Conservation (phyloP, 2,329 filamentous ascomycete genomes). For the Colletotrichum sp. region DNA sequence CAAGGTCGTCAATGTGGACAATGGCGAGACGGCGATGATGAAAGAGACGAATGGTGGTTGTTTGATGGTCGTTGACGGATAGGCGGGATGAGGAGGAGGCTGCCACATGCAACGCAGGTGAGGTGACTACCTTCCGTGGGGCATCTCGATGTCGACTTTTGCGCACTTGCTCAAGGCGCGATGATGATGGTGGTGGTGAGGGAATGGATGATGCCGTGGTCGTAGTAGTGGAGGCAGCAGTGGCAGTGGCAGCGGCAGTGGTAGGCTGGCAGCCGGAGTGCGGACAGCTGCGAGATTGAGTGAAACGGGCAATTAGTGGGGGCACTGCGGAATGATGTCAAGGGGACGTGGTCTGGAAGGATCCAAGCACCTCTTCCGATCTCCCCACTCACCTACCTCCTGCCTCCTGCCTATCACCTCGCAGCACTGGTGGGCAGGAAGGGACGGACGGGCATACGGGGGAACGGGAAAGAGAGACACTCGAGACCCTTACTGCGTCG, state of each 20-base stretch:
- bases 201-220: background rate
- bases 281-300: background rate
- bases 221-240: background rate
- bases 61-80: background rate
- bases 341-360: background rate
- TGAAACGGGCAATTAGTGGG: constrained; percentile 18
- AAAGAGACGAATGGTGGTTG: background rate
- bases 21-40: background rate
- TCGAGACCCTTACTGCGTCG: constrained; percentile 12
- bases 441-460: background rate
- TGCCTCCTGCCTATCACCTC: background rate
- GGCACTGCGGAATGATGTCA: constrained; percentile 4
- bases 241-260: background rate
- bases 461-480: background rate
- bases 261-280: background rate
- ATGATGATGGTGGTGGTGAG: background rate
- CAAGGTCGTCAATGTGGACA: background rate
- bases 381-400: background rate
- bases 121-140: background rate
- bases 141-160: constrained; percentile 7
- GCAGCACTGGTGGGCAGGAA: background rate
- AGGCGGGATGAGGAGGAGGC: background rate
- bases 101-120: background rate
- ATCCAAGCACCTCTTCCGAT: background rate
- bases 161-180: background rate